Conservation (phyloP, 2,329 filamentous ascomycete genomes). For the Zopfia rhizophila region DNA sequence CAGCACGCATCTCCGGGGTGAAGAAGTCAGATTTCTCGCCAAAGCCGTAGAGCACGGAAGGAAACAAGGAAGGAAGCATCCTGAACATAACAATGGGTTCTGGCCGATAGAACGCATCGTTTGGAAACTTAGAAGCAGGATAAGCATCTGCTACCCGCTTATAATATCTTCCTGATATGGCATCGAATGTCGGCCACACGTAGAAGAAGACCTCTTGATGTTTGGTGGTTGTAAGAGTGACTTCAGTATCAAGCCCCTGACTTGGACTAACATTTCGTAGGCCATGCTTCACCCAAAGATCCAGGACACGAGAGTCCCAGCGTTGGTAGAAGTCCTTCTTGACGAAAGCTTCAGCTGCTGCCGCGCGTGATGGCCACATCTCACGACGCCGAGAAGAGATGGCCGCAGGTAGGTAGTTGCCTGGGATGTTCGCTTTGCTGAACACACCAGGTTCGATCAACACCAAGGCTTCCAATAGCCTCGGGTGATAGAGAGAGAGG, state of each 20-base stretch:
- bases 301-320: background rate
- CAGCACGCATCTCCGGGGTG: too few species aligned
- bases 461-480: background rate
- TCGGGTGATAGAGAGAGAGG: background rate
- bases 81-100: too few species aligned
- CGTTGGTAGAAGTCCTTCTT: background rate
- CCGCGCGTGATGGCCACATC: constrained; percentile 76
- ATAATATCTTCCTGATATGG: too few species aligned
- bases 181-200: background rate
- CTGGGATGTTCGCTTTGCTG: constrained; percentile 55
- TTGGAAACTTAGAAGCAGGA: too few species aligned
- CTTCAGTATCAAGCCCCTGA: too few species aligned
- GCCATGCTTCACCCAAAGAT: background rate
- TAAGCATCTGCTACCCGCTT: too few species aligned
- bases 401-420: constrained; percentile 54
- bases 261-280: background rate
- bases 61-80: too few species aligned
- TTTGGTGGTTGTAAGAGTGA: background rate
- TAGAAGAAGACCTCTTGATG: background rate
- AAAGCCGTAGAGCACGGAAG: too few species aligned
- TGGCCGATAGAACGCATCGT: too few species aligned
- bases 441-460: too few species aligned
- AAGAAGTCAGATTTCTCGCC: too few species aligned
- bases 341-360: constrained; percentile 65
- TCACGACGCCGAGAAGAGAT: constrained; percentile 77